Evolutionary conservation across 106 monocot species (phyloP).

Genomic region (Dioscorea zingiberensis): DNA sequence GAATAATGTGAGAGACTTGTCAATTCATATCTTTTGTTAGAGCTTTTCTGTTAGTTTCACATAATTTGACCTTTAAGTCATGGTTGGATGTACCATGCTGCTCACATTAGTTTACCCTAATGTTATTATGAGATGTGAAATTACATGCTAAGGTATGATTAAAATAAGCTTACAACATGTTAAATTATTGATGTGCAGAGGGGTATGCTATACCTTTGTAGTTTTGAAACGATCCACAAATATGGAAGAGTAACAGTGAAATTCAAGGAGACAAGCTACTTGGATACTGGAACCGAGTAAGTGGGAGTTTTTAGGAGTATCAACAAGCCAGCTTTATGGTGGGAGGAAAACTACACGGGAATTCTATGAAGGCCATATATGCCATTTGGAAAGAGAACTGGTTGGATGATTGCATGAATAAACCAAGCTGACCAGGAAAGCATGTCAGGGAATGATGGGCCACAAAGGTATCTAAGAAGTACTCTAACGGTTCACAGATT

Average conservation of each 20-base stretch:
- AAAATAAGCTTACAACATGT: not conserved
- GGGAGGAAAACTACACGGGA: constrained; percentile 3
- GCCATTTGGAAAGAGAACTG: constrained; percentile 7
- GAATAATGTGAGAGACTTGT: no score
- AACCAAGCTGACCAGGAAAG: not conserved
- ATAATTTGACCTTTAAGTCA: no score
- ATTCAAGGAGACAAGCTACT: not conserved
- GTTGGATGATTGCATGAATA: constrained; percentile 16
- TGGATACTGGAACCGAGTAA: constrained; percentile 10
- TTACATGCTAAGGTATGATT: not conserved
- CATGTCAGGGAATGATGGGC: not conserved
- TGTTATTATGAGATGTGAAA: not conserved
- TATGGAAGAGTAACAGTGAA: not conserved
- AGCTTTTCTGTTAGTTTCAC: no score
- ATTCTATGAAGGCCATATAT: constrained; percentile 4
- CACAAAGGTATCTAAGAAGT: not conserved
- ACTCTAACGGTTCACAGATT: no score
- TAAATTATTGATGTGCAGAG: constrained; percentile 1
- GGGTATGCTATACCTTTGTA: not conserved
- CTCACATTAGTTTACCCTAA: not conserved
- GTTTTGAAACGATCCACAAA: not conserved
- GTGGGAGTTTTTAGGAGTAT: not conserved
- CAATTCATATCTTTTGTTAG: no score
- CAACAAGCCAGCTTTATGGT: not conserved
- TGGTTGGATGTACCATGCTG: not conserved